Percentiles rank a stretch among this genome's conserved stretches.
phyloP scores from a whole-genome alignment of 1,139 yeast species.

The Yamadazyma diddensiae region DNA sequence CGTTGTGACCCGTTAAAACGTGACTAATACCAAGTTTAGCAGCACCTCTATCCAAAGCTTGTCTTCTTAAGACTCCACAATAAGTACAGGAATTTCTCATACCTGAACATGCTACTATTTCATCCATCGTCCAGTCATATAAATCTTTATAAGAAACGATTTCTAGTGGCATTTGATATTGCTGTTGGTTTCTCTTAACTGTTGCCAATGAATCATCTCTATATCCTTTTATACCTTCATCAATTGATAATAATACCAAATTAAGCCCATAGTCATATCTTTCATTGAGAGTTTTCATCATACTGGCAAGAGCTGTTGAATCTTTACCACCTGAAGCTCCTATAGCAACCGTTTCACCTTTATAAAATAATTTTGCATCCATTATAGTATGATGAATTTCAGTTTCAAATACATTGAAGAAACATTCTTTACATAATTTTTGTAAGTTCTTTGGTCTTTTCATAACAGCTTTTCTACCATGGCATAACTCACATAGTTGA shows the following conservation, averaged over 20 bases:
- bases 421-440: slow-evolving; percentile 90
- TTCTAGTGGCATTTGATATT: slow-evolving; percentile 84
- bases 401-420: slow-evolving; percentile 86
- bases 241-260: slow-evolving; percentile 80
- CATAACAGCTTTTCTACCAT: slow-evolving; percentile 78
- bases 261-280: slow-evolving; percentile 82
- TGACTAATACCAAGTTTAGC: slow-evolving; percentile 82
- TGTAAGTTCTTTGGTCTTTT: slow-evolving; percentile 90
- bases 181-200: slow-evolving; percentile 86
- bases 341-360: slow-evolving; percentile 88
- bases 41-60: slow-evolving; percentile 95
- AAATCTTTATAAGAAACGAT: slow-evolving; percentile 87
- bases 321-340: slow-evolving; percentile 99
- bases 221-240: slow-evolving; percentile 96
- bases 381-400: slow-evolving; percentile 91
- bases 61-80: slow-evolving; percentile 96
- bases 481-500: slow-evolving; percentile 80
- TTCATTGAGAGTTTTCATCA: slow-evolving; percentile 83
- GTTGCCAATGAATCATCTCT: slow-evolving; percentile 97
- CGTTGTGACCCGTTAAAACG: slow-evolving; percentile 97
- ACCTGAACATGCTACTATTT: slow-evolving; percentile 93
- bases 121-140: slow-evolving; percentile 98
- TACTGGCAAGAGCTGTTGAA: slow-evolving; percentile 89
- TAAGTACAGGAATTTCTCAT: slow-evolving; percentile 93
- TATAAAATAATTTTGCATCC: slow-evolving; percentile 62